A percentile compares a stretch with the other conserved stretches of the same genome.
Evolutionary conservation across 1,139 yeast species (phyloP).

Genomic region (Petasospora fabianii): DNA sequence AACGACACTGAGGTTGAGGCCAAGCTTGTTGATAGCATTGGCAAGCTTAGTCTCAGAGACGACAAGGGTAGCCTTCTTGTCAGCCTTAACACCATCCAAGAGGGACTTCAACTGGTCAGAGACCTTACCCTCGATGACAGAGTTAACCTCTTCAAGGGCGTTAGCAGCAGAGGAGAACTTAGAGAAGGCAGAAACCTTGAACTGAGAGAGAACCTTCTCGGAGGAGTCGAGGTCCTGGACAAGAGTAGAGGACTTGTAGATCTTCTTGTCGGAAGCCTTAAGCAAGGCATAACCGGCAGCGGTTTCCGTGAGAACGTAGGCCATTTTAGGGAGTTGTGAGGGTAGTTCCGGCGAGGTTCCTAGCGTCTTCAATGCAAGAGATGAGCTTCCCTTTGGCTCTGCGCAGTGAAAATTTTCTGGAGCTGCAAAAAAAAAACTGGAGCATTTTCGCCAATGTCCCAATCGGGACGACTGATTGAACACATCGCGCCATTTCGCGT

Average conservation of each 20-base stretch:
- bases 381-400: slow-evolving; percentile 6
- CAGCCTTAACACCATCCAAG: slow-evolving; percentile 77
- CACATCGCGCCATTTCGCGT: slow-evolving; percentile 6
- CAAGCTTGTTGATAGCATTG: slow-evolving; percentile 92
- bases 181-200: slow-evolving; percentile 92
- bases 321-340: slow-evolving; percentile 44
- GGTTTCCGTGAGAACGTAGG: slow-evolving; percentile 94
- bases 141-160: slow-evolving; percentile 93
- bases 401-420: slow-evolving; percentile 13
- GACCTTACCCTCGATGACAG: slow-evolving; percentile 91
- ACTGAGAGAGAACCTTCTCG: slow-evolving; percentile 72
- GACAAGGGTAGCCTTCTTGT: slow-evolving; percentile 84
- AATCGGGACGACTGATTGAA: too few relatives aligned
- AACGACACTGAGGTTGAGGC: slow-evolving; percentile 80
- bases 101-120: slow-evolving; percentile 76
- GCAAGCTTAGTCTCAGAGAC: slow-evolving; percentile 96
- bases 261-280: slow-evolving; percentile 96
- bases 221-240: slow-evolving; percentile 78
- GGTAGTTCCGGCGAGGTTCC: slow-evolving; percentile 1
- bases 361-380: slow-evolving; percentile 3
- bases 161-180: slow-evolving; percentile 92
- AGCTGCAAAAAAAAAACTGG: slow-evolving; percentile 1
- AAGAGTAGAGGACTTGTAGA: slow-evolving; percentile 76
- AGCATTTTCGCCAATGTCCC: neutral
- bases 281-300: slow-evolving; percentile 98